Evolutionary conservation across 768 basidiomycete species (phyloP).

Genomic region (Tricholoma saponaceum): DNA sequence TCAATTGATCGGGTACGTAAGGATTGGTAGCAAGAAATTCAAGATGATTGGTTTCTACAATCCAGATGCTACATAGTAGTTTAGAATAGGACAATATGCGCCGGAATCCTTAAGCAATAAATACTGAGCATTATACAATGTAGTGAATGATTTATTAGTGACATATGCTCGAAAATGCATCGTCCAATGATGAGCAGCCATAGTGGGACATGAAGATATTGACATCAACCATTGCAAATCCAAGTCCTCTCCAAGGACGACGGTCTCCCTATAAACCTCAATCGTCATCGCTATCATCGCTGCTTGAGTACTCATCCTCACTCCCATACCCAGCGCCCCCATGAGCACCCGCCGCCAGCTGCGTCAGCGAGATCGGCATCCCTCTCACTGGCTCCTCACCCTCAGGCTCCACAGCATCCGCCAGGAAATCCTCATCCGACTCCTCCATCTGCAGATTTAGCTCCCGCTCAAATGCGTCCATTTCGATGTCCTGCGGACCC

Average conservation of each 20-base stretch:
- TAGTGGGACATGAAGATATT: neutral
- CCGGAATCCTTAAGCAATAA: no score
- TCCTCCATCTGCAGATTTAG: slow-evolving; percentile 36
- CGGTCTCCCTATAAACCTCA: slow-evolving; percentile 12
- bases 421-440: slow-evolving; percentile 49
- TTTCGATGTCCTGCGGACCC: slow-evolving; percentile 31
- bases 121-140: no score
- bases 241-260: neutral
- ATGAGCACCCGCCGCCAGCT: slow-evolving; percentile 11
- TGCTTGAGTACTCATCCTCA: slow-evolving; percentile 50
- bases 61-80: no score
- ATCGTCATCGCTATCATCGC: slow-evolving; percentile 54
- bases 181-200: no score
- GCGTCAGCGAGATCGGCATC: slow-evolving; percentile 12
- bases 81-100: no score
- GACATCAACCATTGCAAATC: neutral
- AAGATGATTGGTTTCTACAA: no score
- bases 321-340: slow-evolving; percentile 25
- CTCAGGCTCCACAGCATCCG: slow-evolving; percentile 28
- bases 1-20: no score
- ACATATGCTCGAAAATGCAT: neutral
- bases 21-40: no score
- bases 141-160: neutral
- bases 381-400: slow-evolving; percentile 8
- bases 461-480: slow-evolving; percentile 34